Base-by-base conservation (phyloP, 208 protist species). In the Trypanosomatidae sp. region DNA sequence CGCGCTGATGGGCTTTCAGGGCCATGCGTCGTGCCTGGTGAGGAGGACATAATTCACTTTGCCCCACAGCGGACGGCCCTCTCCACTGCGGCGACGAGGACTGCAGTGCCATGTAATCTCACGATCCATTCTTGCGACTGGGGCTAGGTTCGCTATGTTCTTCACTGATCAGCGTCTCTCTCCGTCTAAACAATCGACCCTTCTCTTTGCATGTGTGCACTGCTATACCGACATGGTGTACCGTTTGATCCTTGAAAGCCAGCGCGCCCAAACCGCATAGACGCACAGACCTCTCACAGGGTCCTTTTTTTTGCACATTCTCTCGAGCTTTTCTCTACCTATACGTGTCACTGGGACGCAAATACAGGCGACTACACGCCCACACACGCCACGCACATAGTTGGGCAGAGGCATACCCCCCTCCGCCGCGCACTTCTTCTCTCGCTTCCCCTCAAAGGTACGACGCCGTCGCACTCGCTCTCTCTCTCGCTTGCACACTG, bases 391-490 rank as follows among this genome's bases (percentile, higher is more conserved):
- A 39, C 36, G 22, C 50, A 25, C 50, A 2, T 22, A 55, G 47
- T 50, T 7, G 47, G 0, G 19, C 47, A 22, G 17, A n/a, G 0
- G 17, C 17, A 19, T 50, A 55, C 3, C 50, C 8, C 22, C 22
- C 22, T 28, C 22, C n/a, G 50, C n/a, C n/a, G 50, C 50, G 15
- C 19, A 10, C 50, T 9, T 81, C 55, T 78, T n/a, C 4, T 75
- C 65, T 62, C 62, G 62, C 25, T 41, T 25, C 22, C 43, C 28
- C 25, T 49, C 59, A 62, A 36, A 28, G 28, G 13, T 19, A 52
- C 53, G 28, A 68, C 66, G 39, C 1, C 47, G 41, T 12, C 56
- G 55, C 47, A 17, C 13, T 59, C 53, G 1, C 52, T 62, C 30
- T 41, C 33, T 62, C 33, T 56, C 8, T 9, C 22, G 39, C 15